phyloP scores from a whole-genome alignment of 192 early-diverging fungal genomes.

The Coemansia umbellata region DNA sequence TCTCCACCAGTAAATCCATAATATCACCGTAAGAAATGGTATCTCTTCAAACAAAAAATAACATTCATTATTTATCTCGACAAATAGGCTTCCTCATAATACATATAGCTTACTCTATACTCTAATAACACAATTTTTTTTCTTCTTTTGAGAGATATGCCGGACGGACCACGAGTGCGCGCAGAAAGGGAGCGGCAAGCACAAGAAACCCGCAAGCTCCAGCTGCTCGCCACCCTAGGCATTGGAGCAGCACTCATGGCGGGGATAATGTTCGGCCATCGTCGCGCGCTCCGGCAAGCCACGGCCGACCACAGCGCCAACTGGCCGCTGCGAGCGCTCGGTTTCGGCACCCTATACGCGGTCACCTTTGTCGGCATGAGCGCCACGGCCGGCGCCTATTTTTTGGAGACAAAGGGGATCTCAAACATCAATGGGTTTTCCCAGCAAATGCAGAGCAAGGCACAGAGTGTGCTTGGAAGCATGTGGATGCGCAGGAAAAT shows the following conservation, averaged over 20 bases:
- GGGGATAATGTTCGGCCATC: conserved; percentile 36
- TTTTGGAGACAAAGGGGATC: conserved; percentile 25
- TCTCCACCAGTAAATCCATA: too few species aligned
- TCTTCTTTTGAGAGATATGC: too few species aligned
- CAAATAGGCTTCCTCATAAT: too few species aligned
- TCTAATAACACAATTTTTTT: too few species aligned
- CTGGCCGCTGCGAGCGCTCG: conserved; percentile 35
- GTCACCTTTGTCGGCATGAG: conserved; percentile 25
- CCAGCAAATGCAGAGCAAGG: conserved; percentile 9
- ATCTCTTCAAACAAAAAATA: too few species aligned
- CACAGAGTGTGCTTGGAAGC: not conserved
- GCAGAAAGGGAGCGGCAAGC: conserved; percentile 32
- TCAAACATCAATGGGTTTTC: conserved; percentile 10
- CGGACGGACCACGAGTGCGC: conserved; percentile 7
- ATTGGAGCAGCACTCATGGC: conserved; percentile 24
- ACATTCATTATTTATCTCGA: too few species aligned
- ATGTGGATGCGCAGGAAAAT: conserved; percentile 17
- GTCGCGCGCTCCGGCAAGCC: conserved; percentile 27
- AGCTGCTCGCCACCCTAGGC: conserved; percentile 24
- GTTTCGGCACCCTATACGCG: conserved; percentile 42
- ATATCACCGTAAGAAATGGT: too few species aligned
- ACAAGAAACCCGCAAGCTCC: conserved; percentile 24
- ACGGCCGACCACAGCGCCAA: conserved; percentile 8
- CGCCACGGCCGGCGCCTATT: conserved; percentile 20
- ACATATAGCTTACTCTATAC: too few species aligned